A percentile compares a stretch with the other conserved stretches of the same genome.
phyloP scores from a whole-genome alignment of 1,284 basidiomycete genomes.

The Sparassis latifolia region DNA sequence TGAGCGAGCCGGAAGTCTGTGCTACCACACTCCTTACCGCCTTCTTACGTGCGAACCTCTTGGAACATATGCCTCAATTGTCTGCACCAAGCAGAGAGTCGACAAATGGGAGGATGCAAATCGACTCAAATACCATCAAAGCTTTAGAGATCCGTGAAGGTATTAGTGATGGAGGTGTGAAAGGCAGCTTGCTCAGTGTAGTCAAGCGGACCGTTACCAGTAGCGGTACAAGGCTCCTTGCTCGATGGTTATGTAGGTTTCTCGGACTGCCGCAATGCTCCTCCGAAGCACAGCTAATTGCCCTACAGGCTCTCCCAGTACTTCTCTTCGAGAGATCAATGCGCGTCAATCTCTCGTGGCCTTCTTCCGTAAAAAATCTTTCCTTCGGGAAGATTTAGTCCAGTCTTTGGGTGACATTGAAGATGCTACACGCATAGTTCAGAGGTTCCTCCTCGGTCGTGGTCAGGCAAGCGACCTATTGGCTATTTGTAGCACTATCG shows the following conservation, averaged over 20 bases:
- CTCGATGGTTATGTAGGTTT: conserved; percentile 67
- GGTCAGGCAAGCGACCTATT: conserved; percentile 66
- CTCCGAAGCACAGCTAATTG: conserved; percentile 1
- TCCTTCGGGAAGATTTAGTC: conserved; percentile 65
- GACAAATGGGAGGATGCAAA: conserved; percentile 67
- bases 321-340: conserved; percentile 67
- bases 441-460: conserved; percentile 68
- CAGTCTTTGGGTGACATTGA: conserved; percentile 53
- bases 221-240: conserved; percentile 74
- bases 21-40: conserved; percentile 65
- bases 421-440: conserved; percentile 75
- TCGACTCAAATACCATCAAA: conserved; percentile 86
- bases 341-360: conserved; percentile 77
- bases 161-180: conserved; percentile 63
- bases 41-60: conserved; percentile 66
- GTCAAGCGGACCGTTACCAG: conserved; percentile 78
- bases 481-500: conserved; percentile 56
- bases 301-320: conserved; percentile 77
- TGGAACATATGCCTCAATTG: conserved; percentile 75
- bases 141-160: conserved; percentile 84
- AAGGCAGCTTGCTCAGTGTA: conserved; percentile 74
- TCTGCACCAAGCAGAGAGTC: conserved; percentile 56
- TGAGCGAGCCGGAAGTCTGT: conserved; percentile 35
- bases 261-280: not conserved
- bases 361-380: conserved; percentile 58